These are phyloP conservation scores for Phialophora tarda DNA, from an alignment of 2,329 filamentous ascomycete species.

Conservation along the genomic window DNA sequence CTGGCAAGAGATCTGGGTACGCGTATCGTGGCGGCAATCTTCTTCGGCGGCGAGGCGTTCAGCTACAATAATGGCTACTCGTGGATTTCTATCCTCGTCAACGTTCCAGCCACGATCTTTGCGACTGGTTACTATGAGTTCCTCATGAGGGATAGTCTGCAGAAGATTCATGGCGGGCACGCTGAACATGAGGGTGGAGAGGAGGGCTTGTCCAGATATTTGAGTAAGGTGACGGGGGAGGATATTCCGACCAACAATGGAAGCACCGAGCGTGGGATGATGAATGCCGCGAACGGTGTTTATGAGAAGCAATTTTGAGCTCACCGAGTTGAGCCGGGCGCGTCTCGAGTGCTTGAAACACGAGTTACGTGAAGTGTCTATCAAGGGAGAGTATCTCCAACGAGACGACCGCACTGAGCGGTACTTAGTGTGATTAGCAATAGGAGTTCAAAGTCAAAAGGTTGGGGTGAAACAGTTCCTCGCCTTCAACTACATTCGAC, in stretches of 20 bases:
- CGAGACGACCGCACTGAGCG: no score
- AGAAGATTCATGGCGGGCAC: slow-evolving; percentile 58
- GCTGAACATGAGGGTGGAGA: slow-evolving; percentile 59
- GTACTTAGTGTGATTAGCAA: background rate
- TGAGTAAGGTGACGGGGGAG: slow-evolving; percentile 46
- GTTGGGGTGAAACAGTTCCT: no score
- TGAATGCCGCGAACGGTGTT: slow-evolving; percentile 34
- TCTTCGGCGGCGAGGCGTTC: slow-evolving; percentile 60
- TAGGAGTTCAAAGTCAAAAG: background rate
- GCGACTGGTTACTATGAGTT: slow-evolving; percentile 62
- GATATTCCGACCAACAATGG: slow-evolving; percentile 20
- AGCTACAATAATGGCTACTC: slow-evolving; percentile 51
- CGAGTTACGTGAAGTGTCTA: background rate
- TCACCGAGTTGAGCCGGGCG: background rate
- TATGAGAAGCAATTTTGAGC: slow-evolving; percentile 30
- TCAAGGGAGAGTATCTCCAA: background rate
- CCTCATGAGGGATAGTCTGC: slow-evolving; percentile 59
- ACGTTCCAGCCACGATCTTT: slow-evolving; percentile 63
- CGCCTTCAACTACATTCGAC: no score
- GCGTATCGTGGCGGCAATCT: slow-evolving; percentile 64
- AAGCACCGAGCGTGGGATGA: slow-evolving; percentile 25
- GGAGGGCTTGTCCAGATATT: slow-evolving; percentile 54
- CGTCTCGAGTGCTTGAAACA: background rate
- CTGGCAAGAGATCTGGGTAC: slow-evolving; percentile 64
- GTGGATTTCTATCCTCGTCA: slow-evolving; percentile 62